A percentile compares a stretch with the other conserved stretches of the same genome.
Evolutionary conservation across 192 early-diverging fungal genomes (phyloP).

Genomic region (Backusella tuberculispora): DNA sequence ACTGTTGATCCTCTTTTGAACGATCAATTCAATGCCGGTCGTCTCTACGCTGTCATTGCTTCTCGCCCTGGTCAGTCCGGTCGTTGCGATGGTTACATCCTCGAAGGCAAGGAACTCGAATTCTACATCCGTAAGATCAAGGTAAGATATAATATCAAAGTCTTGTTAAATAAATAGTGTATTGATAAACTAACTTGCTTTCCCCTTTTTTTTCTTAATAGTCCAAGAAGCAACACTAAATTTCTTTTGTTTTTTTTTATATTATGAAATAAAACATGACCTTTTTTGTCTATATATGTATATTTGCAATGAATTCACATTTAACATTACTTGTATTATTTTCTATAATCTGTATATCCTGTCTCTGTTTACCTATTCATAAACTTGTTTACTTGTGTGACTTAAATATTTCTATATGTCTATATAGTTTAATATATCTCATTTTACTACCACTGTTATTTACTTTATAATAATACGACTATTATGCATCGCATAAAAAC

Average conservation of each 20-base stretch:
- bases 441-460: too few relatives aligned
- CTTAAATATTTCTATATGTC: not conserved
- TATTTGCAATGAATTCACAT: too few relatives aligned
- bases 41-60: slow-evolving; percentile 89
- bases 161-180: not conserved
- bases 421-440: not conserved
- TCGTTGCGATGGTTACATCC: slow-evolving; percentile 96
- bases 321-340: too few relatives aligned
- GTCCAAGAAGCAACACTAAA: slow-evolving; percentile 40
- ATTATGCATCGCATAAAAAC: too few relatives aligned
- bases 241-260: not conserved
- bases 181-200: too few relatives aligned
- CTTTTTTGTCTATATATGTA: too few relatives aligned
- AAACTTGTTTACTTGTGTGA: not conserved
- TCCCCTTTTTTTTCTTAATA: slow-evolving; percentile 13
- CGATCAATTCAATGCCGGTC: slow-evolving; percentile 94
- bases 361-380: too few relatives aligned
- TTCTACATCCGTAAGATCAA: slow-evolving; percentile 94
- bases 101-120: slow-evolving; percentile 99
- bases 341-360: too few relatives aligned
- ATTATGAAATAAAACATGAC: too few relatives aligned
- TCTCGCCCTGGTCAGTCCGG: slow-evolving; percentile 99
- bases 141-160: slow-evolving; percentile 51
- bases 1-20: slow-evolving; percentile 88
- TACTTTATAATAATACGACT: too few relatives aligned